phyloP scores from a whole-genome alignment of 495 filamentous ascomycete species.

The Penicillium macrosclerotiorum region DNA sequence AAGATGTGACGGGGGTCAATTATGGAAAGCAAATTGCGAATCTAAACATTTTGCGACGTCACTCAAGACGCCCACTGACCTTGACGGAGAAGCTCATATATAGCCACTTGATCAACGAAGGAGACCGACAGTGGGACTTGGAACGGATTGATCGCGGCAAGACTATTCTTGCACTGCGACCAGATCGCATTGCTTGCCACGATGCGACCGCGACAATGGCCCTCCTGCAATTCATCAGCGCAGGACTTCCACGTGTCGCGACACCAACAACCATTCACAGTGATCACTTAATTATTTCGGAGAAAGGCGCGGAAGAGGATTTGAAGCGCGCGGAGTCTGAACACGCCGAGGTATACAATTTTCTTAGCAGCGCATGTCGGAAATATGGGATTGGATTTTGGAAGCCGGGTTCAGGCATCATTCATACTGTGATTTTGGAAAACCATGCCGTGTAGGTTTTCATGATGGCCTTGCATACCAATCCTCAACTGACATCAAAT shows the following conservation, averaged over 20 bases:
- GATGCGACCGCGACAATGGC: slow-evolving; percentile 97
- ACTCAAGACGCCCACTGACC: slow-evolving; percentile 78
- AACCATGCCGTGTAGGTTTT: slow-evolving; percentile 76
- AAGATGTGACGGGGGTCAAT: background rate
- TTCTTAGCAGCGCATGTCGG: slow-evolving; percentile 78
- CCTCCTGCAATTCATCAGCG: slow-evolving; percentile 92
- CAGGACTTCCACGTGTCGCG: slow-evolving; percentile 75
- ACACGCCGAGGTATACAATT: slow-evolving; percentile 95
- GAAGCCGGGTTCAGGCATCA: slow-evolving; percentile 90
- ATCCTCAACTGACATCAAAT: background rate
- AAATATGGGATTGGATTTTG: slow-evolving; percentile 98
- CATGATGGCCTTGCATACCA: background rate
- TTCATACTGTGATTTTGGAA: slow-evolving; percentile 90
- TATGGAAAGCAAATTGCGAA: slow-evolving; percentile 76
- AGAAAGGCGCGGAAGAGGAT: slow-evolving; percentile 81
- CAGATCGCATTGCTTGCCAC: slow-evolving; percentile 90
- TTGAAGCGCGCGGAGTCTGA: slow-evolving; percentile 71
- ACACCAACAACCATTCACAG: slow-evolving; percentile 90
- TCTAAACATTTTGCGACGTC: slow-evolving; percentile 68
- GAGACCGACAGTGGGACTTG: slow-evolving; percentile 59
- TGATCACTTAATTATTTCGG: slow-evolving; percentile 90
- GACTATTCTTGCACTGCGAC: slow-evolving; percentile 82
- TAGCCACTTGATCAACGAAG: slow-evolving; percentile 68
- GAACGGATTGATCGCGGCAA: slow-evolving; percentile 77
- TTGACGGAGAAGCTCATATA: slow-evolving; percentile 92